Percentiles rank a stretch among this genome's conserved stretches.
Conservation (phyloP, 345 rosid genomes). For the Salix dunnii region DNA sequence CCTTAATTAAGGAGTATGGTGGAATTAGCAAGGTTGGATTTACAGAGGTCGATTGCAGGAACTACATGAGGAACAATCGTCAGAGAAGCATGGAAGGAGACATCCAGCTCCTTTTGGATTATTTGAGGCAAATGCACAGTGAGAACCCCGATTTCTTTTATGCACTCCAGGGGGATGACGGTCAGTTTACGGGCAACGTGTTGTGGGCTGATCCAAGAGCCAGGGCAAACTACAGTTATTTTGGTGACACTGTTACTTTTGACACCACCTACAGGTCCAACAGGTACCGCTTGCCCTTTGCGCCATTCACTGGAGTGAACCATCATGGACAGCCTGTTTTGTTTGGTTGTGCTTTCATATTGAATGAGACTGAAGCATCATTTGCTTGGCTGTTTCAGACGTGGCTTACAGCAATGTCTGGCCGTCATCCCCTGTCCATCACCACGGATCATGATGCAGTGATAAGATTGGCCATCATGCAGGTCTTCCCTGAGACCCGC, state of each 20-base stretch:
- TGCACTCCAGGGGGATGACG: slow-evolving; percentile 45
- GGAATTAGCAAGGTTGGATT: slow-evolving; percentile 52
- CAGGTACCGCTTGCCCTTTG: slow-evolving; percentile 53
- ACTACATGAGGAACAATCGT: slow-evolving; percentile 46
- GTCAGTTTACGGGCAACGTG: slow-evolving; percentile 41
- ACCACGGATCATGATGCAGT: slow-evolving; percentile 63
- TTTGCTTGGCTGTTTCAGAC: slow-evolving; percentile 66
- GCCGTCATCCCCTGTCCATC: slow-evolving; percentile 56
- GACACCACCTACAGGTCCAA: slow-evolving; percentile 47
- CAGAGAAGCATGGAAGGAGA: slow-evolving; percentile 48
- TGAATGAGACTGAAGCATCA: slow-evolving; percentile 60
- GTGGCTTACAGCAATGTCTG: slow-evolving; percentile 74
- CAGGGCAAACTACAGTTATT: slow-evolving; percentile 50
- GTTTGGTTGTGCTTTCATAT: slow-evolving; percentile 63
- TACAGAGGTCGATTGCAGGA: slow-evolving; percentile 51
- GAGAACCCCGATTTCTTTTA: slow-evolving; percentile 65
- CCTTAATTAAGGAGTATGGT: slow-evolving; percentile 45
- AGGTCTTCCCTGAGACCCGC: slow-evolving; percentile 52
- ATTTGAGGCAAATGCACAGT: slow-evolving; percentile 49
- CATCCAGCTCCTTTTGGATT: slow-evolving; percentile 45
- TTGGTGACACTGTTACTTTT: slow-evolving; percentile 58
- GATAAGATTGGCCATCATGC: slow-evolving; percentile 54
- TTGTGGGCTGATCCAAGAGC: slow-evolving; percentile 71
- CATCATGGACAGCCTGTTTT: slow-evolving; percentile 75
- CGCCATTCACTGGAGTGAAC: slow-evolving; percentile 65